phyloP scores from a whole-genome alignment of 2,329 filamentous ascomycete species.

The Plenodomus tracheiphilus region DNA sequence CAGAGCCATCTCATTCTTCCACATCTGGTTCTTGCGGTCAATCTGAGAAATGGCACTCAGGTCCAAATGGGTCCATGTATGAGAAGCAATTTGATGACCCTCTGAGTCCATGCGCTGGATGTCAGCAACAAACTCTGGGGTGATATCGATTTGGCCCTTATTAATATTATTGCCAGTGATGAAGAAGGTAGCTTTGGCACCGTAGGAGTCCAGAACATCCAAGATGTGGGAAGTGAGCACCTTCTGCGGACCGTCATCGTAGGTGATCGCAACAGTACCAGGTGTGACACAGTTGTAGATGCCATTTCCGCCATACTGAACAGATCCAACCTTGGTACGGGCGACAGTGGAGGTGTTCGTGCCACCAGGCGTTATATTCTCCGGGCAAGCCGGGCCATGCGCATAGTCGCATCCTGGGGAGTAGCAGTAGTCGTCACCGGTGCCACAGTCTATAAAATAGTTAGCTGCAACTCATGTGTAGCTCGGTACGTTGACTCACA shows the following conservation, averaged over 20 bases:
- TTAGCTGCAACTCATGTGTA: conserved; percentile 10
- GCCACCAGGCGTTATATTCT: conserved; percentile 59
- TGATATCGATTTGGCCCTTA: conserved; percentile 60
- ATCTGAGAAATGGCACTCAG: conserved; percentile 49
- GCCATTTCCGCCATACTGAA: conserved; percentile 60
- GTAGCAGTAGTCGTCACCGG: conserved; percentile 59
- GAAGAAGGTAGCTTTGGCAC: conserved; percentile 70
- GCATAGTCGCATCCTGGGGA: conserved; percentile 65
- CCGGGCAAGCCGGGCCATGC: conserved; percentile 65
- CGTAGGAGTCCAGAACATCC: conserved; percentile 62
- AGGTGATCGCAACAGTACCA: conserved; percentile 67
- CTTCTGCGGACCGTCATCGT: conserved; percentile 66
- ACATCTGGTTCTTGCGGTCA: conserved; percentile 54
- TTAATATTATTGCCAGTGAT: conserved; percentile 62
- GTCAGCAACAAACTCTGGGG: conserved; percentile 51
- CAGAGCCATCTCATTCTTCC: conserved; percentile 59
- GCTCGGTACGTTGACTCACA: conserved; percentile 20
- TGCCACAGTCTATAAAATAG: conserved; percentile 53
- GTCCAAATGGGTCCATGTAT: conserved; percentile 60
- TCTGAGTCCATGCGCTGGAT: conserved; percentile 59
- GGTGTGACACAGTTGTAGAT: conserved; percentile 58
- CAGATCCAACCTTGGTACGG: conserved; percentile 57
- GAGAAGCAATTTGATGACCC: conserved; percentile 65
- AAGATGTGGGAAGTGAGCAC: conserved; percentile 64
- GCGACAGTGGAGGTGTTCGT: conserved; percentile 58